Base-by-base conservation (phyloP, 139 green algal species). In the Volvox africanus region DNA sequence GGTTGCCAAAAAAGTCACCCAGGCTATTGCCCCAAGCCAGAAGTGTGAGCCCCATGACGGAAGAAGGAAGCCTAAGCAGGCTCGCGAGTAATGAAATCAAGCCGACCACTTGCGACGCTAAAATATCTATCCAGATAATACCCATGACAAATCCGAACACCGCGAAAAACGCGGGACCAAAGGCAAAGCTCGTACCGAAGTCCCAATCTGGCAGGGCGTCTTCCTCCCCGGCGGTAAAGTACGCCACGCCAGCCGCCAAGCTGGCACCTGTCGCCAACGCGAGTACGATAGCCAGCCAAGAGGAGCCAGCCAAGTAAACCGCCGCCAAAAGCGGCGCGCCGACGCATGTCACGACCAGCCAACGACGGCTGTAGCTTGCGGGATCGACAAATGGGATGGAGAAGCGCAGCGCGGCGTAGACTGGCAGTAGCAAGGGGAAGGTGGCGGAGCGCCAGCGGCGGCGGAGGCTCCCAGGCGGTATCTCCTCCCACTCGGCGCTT, bases 21-120 rank as follows among this genome's bases (percentile, higher is more conserved):
- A 99, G 91, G 1, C 92, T 97, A 93, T 97, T 98, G 88, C 97
- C 97, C 96, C 97, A 99, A 0, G 97, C 97, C 67, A 99, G 93
- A 44, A 99, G 94, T 12, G 97, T 99, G 22, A 98, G 89, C 18
- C 97, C 97, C 91, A 98, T 92, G 20, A 99, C 89, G 0, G 93
- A 94, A 6, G 94, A 80, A 16, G 93, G 94, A 24, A 98, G 73
- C 19, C 88, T 79, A 32, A 94, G 88, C 71, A 98, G 78, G n/a
- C 92, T 86, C 1, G 95, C 95, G 16, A 97, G 82, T 69, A 97
- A 96, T 0, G 93, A 88, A 3, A 99, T 87, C 67, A 97, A 33
- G 12, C 87, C 87, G 21, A 89, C 83, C 85, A 93, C 93, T 88
- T 95, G 87, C 0, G 80, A 89, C 2, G 93, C 93, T 1, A 95